Evolutionary conservation across 352 stramenopile species (phyloP), one percentile per base, ranked within the genome.

Genomic region (Ochromonadaceae sp.): DNA sequence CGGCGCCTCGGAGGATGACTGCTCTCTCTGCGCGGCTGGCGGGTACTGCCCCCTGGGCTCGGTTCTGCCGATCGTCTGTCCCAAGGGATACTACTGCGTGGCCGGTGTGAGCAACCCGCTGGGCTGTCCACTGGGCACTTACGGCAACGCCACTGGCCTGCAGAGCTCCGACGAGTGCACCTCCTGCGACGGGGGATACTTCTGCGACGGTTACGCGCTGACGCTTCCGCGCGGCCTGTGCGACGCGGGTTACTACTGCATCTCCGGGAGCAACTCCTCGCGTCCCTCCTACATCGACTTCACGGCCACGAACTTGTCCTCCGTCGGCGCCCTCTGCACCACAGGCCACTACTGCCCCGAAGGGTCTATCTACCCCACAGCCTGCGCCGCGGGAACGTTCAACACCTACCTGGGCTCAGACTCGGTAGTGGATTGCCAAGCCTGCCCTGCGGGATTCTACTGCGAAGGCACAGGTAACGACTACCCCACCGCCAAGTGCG

Each of bases 91-190:
- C 47, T 91, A 91, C 70, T 94, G 85, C 52, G 81, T 83, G 31
- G 90, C 82, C 30, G 82, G 82, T 0, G 76, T 86, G 7, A 71
- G 76, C 0, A 69, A 69, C 9, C 81, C 86, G 1, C 77, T 90
- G 30, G 78, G 81, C 0, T 96, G 88, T 62, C 85, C 84, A 0
- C 81, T 92, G 43, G 86, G 88, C 15, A 93, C 81, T 2, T 95
- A 88, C 61, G 76, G 84, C 5, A 91, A 90, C 50, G 68, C 71
- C 0, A 82, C 75, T 0, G 78, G 79, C 0, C 73, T 94, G 32
- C 74, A 74, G 35, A 75, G 77, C 49, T 79, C 87, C 12, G 78
- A 89, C 36, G 83, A 92, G 52, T 96, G 88, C 70, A 69, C 81
- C 0, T 56, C 72, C 34, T 96, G 88, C 63, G 72, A 81, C 17